Percentiles rank a stretch among this genome's conserved stretches.
Evolutionary conservation across 306 rosid genomes (phyloP).

Genomic region (Leucaena leucocephala): DNA sequence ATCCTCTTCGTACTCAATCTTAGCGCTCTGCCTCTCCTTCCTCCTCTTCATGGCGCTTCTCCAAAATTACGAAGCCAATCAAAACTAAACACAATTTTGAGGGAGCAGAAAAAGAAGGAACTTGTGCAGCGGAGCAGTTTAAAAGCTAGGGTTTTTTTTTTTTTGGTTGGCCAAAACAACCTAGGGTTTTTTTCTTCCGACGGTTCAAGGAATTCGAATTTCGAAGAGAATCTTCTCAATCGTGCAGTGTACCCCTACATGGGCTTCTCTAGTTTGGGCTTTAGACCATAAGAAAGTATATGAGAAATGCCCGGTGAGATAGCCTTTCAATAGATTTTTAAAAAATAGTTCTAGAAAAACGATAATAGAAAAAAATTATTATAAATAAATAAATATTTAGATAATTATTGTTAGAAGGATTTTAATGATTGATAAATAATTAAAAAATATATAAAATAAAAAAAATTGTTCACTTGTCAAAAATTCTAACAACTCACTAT

Average conservation of each 20-base stretch:
- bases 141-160: slow-evolving; percentile 5
- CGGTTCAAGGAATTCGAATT: neutral
- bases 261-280: neutral
- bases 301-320: too few relatives aligned
- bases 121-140: neutral
- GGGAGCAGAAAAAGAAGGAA: neutral
- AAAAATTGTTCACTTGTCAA: too few relatives aligned
- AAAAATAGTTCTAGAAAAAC: too few relatives aligned
- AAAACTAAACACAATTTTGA: neutral
- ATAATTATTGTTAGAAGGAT: too few relatives aligned
- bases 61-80: neutral
- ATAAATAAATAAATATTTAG: too few relatives aligned
- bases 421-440: too few relatives aligned
- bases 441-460: too few relatives aligned
- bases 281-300: neutral
- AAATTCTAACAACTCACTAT: too few relatives aligned
- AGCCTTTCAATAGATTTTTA: too few relatives aligned
- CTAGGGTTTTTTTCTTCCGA: too few relatives aligned
- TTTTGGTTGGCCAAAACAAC: too few relatives aligned
- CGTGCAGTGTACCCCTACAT: neutral
- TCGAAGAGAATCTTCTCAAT: neutral
- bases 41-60: slow-evolving; percentile 46
- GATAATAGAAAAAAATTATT: too few relatives aligned
- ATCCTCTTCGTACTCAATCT: slow-evolving; percentile 39
- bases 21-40: slow-evolving; percentile 50